A percentile compares a stretch with the other conserved stretches of the same genome.
phyloP scores from a whole-genome alignment of 1,284 basidiomycete genomes.

The Trametes polyzona region DNA sequence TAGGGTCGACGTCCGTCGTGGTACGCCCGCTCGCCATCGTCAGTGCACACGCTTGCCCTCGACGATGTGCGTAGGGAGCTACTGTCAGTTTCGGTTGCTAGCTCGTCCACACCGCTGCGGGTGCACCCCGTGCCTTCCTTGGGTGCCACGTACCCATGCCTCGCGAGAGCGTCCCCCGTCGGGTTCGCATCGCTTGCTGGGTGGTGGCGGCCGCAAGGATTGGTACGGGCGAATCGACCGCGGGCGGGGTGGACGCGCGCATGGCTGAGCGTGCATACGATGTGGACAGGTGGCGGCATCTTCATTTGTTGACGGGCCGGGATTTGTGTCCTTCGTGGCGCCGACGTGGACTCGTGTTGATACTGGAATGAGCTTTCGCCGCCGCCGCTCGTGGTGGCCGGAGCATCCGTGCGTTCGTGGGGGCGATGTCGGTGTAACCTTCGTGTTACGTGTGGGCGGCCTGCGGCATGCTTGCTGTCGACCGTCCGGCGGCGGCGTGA shows the following conservation, averaged over 20 bases:
- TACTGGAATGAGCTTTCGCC: no score
- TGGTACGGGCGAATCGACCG: slow-evolving; percentile 30
- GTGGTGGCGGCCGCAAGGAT: slow-evolving; percentile 38
- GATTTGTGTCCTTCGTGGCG: no score
- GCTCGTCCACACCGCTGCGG: slow-evolving; percentile 11
- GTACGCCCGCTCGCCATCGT: not conserved
- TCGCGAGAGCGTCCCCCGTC: slow-evolving; percentile 18
- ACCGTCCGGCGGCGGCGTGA: not conserved
- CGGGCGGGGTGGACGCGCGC: slow-evolving; percentile 5
- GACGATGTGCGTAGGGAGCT: not conserved
- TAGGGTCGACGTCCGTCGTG: not conserved
- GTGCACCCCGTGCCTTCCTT: slow-evolving; percentile 26
- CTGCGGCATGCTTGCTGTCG: not conserved
- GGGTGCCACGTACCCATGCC: slow-evolving; percentile 26
- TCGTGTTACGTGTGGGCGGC: not conserved
- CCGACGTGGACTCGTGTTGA: no score
- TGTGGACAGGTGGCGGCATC: not conserved
- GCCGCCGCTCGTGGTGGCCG: no score
- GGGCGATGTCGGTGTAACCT: no score
- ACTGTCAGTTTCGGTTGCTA: not conserved
- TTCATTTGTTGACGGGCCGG: no score
- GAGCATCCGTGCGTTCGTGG: no score
- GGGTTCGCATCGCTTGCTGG: slow-evolving; percentile 23
- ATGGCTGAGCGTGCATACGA: not conserved
- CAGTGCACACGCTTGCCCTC: not conserved